Base-by-base conservation (phyloP, 768 basidiomycete species). In the Leccinellum rugosiceps region DNA sequence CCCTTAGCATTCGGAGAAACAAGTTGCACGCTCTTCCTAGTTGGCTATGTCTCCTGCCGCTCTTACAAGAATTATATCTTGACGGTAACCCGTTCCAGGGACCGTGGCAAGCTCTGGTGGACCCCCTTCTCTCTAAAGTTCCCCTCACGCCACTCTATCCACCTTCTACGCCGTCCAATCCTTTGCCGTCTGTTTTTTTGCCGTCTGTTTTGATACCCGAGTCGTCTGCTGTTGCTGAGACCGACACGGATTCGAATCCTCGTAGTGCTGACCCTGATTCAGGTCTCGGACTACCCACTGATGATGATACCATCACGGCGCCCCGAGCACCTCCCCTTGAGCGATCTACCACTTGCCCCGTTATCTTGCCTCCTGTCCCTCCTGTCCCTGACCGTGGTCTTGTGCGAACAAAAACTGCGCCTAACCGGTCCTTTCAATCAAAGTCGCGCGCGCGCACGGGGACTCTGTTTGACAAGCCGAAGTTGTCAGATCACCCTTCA, bases 21-120 rank as follows among this genome's bases (percentile, higher is more conserved):
- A 88, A 88, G 69, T 78, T 99, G 67, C 80, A 90, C 62, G 83
- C 88, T 7, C 81, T 98, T 17, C 95, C 97, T n/a, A 85, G 89
- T 60, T 99, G 97, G 96, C 80, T 99, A 47, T 93, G 92, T 70
- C 82, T 92, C 28, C 79, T 99, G n/a, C 82, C 86, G 19, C 80
- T 81, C 30, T 77, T 99, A 48, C 92, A 96, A 71, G 89, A 87
- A 2, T 76, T 99, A 3, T 88, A 88, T 62, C 84, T 99, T n/a
- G 96, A 98, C 61, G 89, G 87, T 17, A 99, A 99, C 70, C 94
- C 95, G 8, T 98, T 99, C 74, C 90, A 92, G 64, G 91, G 90
- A 8, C 91, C 92, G 1, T 97, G 94, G 92, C 86, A 88, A 67
- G 86, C 90, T 31, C 78, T 99, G 53, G 86, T 97, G 25, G 90